Conservation (phyloP, 1,284 basidiomycete species). For the Puccinia triticina region DNA sequence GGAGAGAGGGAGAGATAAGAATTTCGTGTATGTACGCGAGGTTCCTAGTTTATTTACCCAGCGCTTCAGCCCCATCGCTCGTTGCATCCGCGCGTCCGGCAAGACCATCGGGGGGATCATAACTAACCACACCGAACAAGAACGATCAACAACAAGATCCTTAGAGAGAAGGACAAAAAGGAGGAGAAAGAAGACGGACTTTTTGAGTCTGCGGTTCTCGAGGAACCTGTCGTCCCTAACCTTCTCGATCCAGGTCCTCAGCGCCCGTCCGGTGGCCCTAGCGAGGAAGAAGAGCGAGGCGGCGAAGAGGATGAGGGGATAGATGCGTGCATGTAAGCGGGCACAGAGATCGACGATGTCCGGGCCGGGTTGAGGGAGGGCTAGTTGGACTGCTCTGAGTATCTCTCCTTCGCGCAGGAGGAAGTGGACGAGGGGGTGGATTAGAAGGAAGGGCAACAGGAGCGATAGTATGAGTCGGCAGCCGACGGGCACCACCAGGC, state of each 20-base stretch:
- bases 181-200: slow-evolving; percentile 16
- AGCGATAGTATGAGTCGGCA: not conserved
- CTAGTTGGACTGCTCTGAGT: not conserved
- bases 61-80: no score
- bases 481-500: slow-evolving; percentile 14
- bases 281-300: slow-evolving; percentile 18
- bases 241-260: slow-evolving; percentile 49
- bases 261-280: no score
- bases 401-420: not conserved
- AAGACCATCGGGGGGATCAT: no score
- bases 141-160: no score
- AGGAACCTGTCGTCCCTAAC: slow-evolving; percentile 51
- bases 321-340: slow-evolving; percentile 10
- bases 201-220: slow-evolving; percentile 39
- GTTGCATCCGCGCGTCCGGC: no score
- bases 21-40: no score
- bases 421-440: slow-evolving; percentile 21
- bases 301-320: slow-evolving; percentile 39
- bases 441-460: not conserved
- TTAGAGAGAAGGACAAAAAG: no score
- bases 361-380: not conserved
- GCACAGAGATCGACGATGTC: not conserved
- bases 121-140: no score
- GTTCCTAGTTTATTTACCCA: no score
- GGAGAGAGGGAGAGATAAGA: no score